Evolutionary conservation across 202 grass and related monocot species (phyloP), one percentile per base, ranked within the genome.

Genomic region (Saccharum hybrid): DNA sequence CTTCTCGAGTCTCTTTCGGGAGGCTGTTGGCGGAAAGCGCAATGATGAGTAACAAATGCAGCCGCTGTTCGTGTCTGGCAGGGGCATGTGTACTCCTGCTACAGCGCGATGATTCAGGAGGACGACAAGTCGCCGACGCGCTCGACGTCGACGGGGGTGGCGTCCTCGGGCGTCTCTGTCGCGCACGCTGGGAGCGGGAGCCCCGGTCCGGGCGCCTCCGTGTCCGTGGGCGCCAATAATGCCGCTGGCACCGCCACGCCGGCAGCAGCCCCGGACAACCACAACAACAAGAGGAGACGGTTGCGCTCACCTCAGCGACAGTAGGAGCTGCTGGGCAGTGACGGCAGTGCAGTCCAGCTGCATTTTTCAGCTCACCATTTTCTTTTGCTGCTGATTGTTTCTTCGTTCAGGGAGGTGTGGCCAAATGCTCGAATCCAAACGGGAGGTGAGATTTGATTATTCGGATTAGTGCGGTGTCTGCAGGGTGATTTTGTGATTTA

Each of bases 41-140:
- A 80, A 83, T 71, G 78, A 80, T 81, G 84, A 76, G 68, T 92
- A 89, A 60, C 56, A 60, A 94, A 90, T 94, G 74, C 72, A n/a
- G 54, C 21, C 76, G 40, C 68, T 76, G 59, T 86, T 83, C 10
- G 85, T 82, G 56, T 84, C 30, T 87, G 84, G 81, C 91, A 97
- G 94, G 90, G 72, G 21, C 79, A 91, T 86, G 94, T 94, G 88
- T 94, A 81, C 82, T 93, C 94, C 76, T 97, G 94, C 94, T 97
- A 90, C 81, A 94, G 68, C 36, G 66, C 84, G 72, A 97, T 97
- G 92, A 84, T 93, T 63, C 92, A 75, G 45, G 85, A 85, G 74
- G 88, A 90, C 75, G 88, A 90, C 76, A 81, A 77, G 86, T 83
- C 66, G 61, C 78, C 59, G 63, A 66, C 72, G 74, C 76, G 85